These are phyloP conservation scores for Tolypocladium tundrense DNA, from an alignment of 2,329 filamentous ascomycete species.

Conservation along the genomic window DNA sequence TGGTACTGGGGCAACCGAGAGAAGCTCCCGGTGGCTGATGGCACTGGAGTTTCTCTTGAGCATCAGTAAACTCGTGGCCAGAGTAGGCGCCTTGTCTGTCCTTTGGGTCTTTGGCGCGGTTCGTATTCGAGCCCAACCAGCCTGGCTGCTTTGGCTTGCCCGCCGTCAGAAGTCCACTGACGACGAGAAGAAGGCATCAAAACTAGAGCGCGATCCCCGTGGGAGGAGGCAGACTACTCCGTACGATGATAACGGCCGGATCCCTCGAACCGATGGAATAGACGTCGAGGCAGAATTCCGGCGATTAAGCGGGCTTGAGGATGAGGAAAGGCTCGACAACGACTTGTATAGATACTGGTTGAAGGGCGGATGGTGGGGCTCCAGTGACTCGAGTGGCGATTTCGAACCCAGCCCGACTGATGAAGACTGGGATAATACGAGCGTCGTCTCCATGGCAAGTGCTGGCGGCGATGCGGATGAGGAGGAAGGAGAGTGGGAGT, in stretches of 20 bases:
- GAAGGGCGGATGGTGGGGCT: conserved; percentile 74
- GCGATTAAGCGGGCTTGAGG: conserved; percentile 32
- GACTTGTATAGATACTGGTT: conserved; percentile 81
- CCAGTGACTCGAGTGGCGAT: conserved; percentile 68
- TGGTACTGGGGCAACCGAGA: conserved; percentile 70
- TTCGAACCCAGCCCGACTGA: conserved; percentile 50
- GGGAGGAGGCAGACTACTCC: not conserved
- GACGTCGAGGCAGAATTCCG: conserved; percentile 78
- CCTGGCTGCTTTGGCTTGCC: conserved; percentile 48
- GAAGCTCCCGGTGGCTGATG: conserved; percentile 69
- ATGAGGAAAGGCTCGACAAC: conserved; percentile 60
- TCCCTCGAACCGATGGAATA: conserved; percentile 52
- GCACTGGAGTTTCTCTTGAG: conserved; percentile 66
- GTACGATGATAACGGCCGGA: conserved; percentile 35
- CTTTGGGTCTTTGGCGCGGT: conserved; percentile 49
- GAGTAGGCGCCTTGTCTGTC: conserved; percentile 18
- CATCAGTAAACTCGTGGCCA: conserved; percentile 42
- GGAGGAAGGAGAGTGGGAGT: conserved; percentile 36
- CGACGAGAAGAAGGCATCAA: not conserved
- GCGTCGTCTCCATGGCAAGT: conserved; percentile 54
- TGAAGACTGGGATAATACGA: conserved; percentile 65
- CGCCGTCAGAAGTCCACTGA: conserved; percentile 3
- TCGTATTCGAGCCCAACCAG: conserved; percentile 22
- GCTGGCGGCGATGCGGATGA: conserved; percentile 25
- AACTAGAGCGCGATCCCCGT: not conserved